Evolutionary conservation across 345 rosid species (phyloP).

Genomic region (Gossypium sturtianum): DNA sequence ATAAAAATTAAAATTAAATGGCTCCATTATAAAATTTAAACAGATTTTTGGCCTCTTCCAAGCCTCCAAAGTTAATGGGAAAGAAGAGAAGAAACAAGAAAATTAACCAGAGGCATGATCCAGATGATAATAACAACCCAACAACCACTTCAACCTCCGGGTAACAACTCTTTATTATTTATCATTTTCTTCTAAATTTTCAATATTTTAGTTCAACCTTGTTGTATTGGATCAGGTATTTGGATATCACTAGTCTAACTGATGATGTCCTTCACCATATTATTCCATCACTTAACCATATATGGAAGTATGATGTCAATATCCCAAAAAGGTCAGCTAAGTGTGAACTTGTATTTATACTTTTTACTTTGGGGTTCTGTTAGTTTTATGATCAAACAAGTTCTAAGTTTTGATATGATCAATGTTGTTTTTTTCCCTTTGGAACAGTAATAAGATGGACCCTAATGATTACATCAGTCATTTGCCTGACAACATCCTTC

Average conservation of each 20-base stretch:
- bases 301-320: background rate
- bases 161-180: background rate
- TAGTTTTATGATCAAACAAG: too few species aligned
- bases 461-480: background rate
- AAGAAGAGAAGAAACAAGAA: background rate
- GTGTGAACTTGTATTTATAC: background rate
- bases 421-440: background rate
- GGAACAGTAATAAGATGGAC: background rate
- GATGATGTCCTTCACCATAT: background rate
- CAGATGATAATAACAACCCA: too few species aligned
- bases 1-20: too few species aligned
- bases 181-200: background rate
- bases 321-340: background rate
- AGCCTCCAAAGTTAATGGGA: background rate
- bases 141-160: too few species aligned
- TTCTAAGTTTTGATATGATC: background rate
- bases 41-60: too few species aligned
- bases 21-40: too few species aligned
- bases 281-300: background rate
- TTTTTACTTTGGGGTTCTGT: too few species aligned
- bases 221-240: background rate
- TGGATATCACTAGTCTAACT: background rate
- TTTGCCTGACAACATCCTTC: too few species aligned
- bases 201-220: background rate
- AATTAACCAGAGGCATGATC: background rate